Evolutionary conservation across 768 basidiomycete genomes (phyloP), one percentile per base, ranked within the genome.

Genomic region (Rhizopogon vesiculosus): DNA sequence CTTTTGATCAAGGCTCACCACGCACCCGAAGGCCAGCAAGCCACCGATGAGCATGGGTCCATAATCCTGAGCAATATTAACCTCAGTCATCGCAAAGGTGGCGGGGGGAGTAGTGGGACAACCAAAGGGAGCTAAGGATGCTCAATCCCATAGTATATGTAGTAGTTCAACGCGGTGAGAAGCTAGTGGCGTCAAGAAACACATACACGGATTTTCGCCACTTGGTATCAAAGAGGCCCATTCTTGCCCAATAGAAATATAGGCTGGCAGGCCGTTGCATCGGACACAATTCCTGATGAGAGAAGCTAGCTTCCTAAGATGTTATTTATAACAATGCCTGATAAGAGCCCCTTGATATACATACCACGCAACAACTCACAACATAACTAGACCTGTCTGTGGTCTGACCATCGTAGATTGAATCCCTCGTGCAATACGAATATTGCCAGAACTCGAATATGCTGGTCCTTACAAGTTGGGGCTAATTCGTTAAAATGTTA

Each of bases 1-100:
- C 13, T 38, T 49, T 45, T 10, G 1, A 18, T 7, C n/a, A 7
- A 46, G 45, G 13, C 38, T n/a, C 16, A 0, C 43, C 22, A 16
- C 59, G 59, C 41, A 58, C 65, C 53, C 45, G 16, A 66, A 66
- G 33, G 64, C 61, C 16, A 66, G 9, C 25, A 66, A 19, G 15
- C 65, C 64, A 12, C 66, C 66, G 16, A 66, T 41, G 10, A 66
- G 0, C 45, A 66, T 55, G 1, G 64, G 7, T 29, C 65, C 65
- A 52, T 59, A 61, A 39, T 61, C 56, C 3, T 52, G 25, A 13
- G 39, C n/a, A 31, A 61, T 7, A 9, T 59, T 19, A 7, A 28
- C 42, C 35, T 7, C 7, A 10, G 41, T 18, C 64, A 61, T 61
- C 45, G 8, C 12, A 16, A 55, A 40, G 51, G 25, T 18, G 13